Percentiles rank a stretch among this genome's conserved stretches.
Conservation (phyloP, 768 basidiomycete species). For the Lactarius trivialis region DNA sequence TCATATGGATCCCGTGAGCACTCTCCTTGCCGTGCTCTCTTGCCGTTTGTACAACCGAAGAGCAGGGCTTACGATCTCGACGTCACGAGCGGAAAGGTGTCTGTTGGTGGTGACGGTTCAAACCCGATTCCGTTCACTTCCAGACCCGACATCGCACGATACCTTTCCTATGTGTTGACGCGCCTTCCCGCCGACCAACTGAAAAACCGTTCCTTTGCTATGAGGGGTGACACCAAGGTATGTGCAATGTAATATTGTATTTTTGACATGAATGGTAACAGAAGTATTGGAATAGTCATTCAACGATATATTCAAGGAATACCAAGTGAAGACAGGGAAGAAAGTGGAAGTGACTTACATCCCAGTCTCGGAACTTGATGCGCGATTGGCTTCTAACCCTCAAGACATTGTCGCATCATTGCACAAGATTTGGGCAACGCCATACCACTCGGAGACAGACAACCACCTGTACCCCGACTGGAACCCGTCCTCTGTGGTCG, state of each 20-base stretch:
- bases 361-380: conserved; percentile 9
- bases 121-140: conserved; percentile 14
- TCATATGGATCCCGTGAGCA: conserved; percentile 2
- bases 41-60: not conserved
- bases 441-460: conserved; percentile 6
- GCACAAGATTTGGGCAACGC: conserved; percentile 10
- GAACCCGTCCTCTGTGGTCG: conserved; percentile 21
- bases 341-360: conserved; percentile 18
- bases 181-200: not conserved
- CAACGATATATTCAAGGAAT: conserved; percentile 19
- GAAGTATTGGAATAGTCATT: not conserved
- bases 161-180: conserved; percentile 15
- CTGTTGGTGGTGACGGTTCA: conserved; percentile 12
- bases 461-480: conserved; percentile 21
- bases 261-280: not conserved
- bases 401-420: conserved; percentile 3
- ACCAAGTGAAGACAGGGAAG: conserved; percentile 15
- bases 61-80: not conserved
- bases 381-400: conserved; percentile 9
- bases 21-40: not conserved
- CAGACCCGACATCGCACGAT: not conserved
- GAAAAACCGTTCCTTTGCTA: not conserved
- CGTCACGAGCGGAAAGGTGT: not conserved
- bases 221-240: too few relatives aligned
- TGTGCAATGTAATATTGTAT: not conserved